Evolutionary conservation across 352 stramenopile genomes (phyloP).

Genomic region (Peronospora farinosa): DNA sequence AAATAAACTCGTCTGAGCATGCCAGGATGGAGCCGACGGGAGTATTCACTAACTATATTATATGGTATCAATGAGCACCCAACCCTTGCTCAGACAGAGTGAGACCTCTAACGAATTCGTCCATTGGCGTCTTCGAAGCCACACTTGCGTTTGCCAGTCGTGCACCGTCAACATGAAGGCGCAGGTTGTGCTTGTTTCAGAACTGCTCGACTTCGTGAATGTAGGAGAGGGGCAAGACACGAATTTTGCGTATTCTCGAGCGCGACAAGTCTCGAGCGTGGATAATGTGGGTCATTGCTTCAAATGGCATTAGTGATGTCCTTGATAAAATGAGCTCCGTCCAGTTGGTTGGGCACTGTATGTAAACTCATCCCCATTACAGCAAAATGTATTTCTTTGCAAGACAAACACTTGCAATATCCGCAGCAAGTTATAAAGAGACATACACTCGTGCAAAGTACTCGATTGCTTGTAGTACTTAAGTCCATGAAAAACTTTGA

Average conservation of each 20-base stretch:
- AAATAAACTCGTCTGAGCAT: conserved; percentile 85
- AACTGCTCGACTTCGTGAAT: conserved; percentile 70
- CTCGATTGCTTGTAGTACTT: too few relatives aligned
- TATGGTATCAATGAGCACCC: too few relatives aligned
- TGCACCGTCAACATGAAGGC: conserved; percentile 94
- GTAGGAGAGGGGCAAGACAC: conserved; percentile 82
- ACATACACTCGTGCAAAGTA: too few relatives aligned
- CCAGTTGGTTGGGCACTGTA: conserved; percentile 71
- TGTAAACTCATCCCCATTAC: conserved; percentile 89
- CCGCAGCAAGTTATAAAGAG: too few relatives aligned
- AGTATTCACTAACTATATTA: too few relatives aligned
- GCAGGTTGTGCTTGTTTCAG: conserved; percentile 67
- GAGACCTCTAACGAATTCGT: conserved; percentile 74
- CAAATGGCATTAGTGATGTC: conserved; percentile 78
- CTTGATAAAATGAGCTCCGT: conserved; percentile 81
- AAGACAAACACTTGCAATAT: too few relatives aligned
- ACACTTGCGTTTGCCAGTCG: conserved; percentile 94
- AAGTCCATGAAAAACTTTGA: too few relatives aligned
- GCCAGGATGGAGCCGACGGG: conserved; percentile 92
- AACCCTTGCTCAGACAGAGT: conserved; percentile 96
- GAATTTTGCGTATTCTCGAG: conserved; percentile 99
- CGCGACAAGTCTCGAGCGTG: conserved; percentile 85
- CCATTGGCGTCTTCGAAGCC: conserved; percentile 53
- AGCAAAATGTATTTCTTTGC: too few relatives aligned
- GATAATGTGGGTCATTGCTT: conserved; percentile 71